Conservation (phyloP, 257 asterid species). For the Nicotiana attenuata region DNA sequence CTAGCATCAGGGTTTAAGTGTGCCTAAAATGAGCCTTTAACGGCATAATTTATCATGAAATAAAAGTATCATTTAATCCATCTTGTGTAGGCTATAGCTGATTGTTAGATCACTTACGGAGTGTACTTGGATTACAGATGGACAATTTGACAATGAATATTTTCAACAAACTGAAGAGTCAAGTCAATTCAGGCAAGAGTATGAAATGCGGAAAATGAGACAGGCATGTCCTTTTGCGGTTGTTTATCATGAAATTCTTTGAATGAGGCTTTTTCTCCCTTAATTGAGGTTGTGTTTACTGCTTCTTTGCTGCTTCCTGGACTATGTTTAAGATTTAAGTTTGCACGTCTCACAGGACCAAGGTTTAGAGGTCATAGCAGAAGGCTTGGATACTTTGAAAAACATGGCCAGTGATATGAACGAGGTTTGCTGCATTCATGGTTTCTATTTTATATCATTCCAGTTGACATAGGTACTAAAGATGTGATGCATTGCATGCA, state of each 20-base stretch:
- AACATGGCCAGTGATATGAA: conserved; percentile 97
- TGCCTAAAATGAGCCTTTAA: not conserved
- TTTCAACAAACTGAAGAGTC: conserved; percentile 94
- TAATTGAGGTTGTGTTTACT: not conserved
- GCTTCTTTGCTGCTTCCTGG: conserved; percentile 1
- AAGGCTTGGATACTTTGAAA: conserved; percentile 90
- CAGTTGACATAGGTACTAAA: not conserved
- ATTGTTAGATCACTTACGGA: conserved; percentile 20
- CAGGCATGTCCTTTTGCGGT: conserved; percentile 59
- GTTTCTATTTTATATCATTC: conserved; percentile 14
- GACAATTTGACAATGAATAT: conserved; percentile 78
- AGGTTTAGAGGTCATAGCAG: conserved; percentile 90
- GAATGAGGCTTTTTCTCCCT: not conserved
- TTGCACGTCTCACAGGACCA: conserved; percentile 54
- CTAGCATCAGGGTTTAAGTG: not conserved
- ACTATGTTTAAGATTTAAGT: conserved; percentile 3
- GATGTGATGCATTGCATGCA: conserved; percentile 29
- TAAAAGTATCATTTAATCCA: not conserved
- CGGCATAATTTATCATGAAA: not conserved
- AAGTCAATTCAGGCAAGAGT: conserved; percentile 84
- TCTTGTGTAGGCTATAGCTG: conserved; percentile 1
- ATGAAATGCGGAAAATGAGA: conserved; percentile 92
- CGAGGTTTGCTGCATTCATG: conserved; percentile 57
- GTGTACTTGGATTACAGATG: conserved; percentile 51
- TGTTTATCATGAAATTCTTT: conserved; percentile 1